phyloP scores from a whole-genome alignment of 2,329 filamentous ascomycete genomes.

The Westerdykella sp. region DNA sequence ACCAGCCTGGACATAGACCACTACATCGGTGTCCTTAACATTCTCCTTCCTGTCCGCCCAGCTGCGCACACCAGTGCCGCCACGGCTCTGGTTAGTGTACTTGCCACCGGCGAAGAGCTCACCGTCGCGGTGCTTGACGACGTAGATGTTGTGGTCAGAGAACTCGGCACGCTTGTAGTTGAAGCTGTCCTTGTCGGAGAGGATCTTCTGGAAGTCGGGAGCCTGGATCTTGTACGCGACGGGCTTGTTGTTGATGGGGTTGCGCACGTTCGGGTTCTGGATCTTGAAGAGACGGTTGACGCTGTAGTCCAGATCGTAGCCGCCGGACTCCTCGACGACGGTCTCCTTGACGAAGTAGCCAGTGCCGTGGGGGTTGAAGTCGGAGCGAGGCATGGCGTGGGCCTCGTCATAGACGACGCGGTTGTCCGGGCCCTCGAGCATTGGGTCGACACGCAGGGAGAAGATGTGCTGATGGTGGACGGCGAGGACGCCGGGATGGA shows the following conservation, averaged over 20 bases:
- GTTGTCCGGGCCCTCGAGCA: constrained; percentile 43
- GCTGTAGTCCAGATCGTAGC: constrained; percentile 44
- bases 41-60: constrained; percentile 49
- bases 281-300: constrained; percentile 47
- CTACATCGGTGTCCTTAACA: constrained; percentile 52
- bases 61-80: constrained; percentile 43
- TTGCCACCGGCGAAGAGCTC: constrained; percentile 56
- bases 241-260: constrained; percentile 44
- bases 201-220: constrained; percentile 46
- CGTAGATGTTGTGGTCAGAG: constrained; percentile 54
- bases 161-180: constrained; percentile 55
- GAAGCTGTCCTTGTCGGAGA: constrained; percentile 48
- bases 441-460: constrained; percentile 45
- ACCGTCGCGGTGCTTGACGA: constrained; percentile 51
- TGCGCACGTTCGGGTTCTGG: constrained; percentile 40
- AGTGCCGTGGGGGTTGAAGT: constrained; percentile 52
- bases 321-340: constrained; percentile 43
- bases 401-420: constrained; percentile 48
- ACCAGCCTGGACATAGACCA: constrained; percentile 53
- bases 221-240: constrained; percentile 48
- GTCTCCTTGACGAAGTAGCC: constrained; percentile 46
- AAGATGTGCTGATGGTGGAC: constrained; percentile 74
- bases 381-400: constrained; percentile 53
- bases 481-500: constrained; percentile 63
- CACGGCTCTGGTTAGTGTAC: constrained; percentile 56